phyloP scores from a whole-genome alignment of 257 asterid species.

The Capsicum baccatum region DNA sequence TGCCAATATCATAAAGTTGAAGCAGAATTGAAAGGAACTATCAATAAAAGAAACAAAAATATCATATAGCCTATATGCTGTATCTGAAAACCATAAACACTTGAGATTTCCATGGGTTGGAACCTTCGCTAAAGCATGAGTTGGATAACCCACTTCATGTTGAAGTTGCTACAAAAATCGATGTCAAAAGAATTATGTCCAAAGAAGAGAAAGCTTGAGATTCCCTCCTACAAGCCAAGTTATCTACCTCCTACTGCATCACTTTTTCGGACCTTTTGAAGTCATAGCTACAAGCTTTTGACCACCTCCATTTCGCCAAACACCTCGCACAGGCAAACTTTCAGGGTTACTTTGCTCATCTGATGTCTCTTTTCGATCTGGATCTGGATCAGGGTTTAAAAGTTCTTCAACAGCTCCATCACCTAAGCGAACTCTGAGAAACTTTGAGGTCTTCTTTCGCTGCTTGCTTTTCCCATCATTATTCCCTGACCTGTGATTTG shows the following conservation, averaged over 20 bases:
- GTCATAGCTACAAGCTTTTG: slow-evolving; percentile 63
- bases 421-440: slow-evolving; percentile 80
- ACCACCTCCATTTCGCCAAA: slow-evolving; percentile 91
- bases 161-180: not conserved
- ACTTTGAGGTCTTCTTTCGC: slow-evolving; percentile 82
- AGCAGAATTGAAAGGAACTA: not conserved
- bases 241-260: slow-evolving; percentile 29
- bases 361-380: slow-evolving; percentile 40
- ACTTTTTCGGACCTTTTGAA: slow-evolving; percentile 51
- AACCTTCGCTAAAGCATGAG: not conserved
- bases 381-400: slow-evolving; percentile 55
- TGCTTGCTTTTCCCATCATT: slow-evolving; percentile 70
- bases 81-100: not conserved
- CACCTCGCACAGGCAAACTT: slow-evolving; percentile 71
- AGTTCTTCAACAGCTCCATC: slow-evolving; percentile 69
- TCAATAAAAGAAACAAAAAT: not conserved
- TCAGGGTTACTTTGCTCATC: slow-evolving; percentile 41
- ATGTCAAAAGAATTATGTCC: slow-evolving; percentile 20
- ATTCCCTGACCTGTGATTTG: slow-evolving; percentile 45
- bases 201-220: not conserved
- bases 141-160: not conserved
- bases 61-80: not conserved
- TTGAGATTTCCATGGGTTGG: not conserved
- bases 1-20: not conserved
- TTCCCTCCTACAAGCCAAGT: not conserved